These are phyloP conservation scores for Geranomyces variabilis DNA, from an alignment of 192 early-diverging fungal species.

Conservation along the genomic window DNA sequence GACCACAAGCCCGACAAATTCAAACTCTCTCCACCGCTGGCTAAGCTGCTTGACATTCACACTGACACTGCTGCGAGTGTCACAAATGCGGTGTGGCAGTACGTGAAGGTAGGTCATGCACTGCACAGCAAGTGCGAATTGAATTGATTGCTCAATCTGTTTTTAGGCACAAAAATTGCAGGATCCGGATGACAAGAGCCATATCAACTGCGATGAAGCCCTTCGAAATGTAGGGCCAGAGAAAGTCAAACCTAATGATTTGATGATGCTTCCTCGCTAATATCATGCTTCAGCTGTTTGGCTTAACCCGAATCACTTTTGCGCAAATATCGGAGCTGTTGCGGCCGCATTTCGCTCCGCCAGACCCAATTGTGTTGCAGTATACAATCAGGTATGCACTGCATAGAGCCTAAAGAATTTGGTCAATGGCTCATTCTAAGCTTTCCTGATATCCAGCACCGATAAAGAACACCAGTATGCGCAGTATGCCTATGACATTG, in stretches of 20 bases:
- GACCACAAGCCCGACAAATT: constrained; percentile 75
- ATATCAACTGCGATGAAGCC: constrained; percentile 81
- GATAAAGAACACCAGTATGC: constrained; percentile 79
- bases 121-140: neutral
- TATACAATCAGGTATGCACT: constrained; percentile 77
- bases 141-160: neutral
- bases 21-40: constrained; percentile 75
- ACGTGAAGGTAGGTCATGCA: constrained; percentile 74
- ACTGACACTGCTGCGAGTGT: constrained; percentile 73
- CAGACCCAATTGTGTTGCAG: constrained; percentile 87
- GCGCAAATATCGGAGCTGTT: constrained; percentile 82
- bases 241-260: too few relatives aligned
- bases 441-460: constrained; percentile 39
- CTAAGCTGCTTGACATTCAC: constrained; percentile 76
- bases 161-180: constrained; percentile 81
- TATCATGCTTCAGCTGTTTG: constrained; percentile 61
- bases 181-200: constrained; percentile 84
- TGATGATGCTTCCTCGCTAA: neutral
- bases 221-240: constrained; percentile 61
- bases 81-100: constrained; percentile 92
- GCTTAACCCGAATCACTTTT: constrained; percentile 70
- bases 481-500: constrained; percentile 85
- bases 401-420: neutral
- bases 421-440: too few relatives aligned
- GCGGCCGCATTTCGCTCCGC: constrained; percentile 69